These are phyloP conservation scores for Ustilago crameri DNA, from an alignment of 1,284 basidiomycete species.

Conservation along the genomic window DNA sequence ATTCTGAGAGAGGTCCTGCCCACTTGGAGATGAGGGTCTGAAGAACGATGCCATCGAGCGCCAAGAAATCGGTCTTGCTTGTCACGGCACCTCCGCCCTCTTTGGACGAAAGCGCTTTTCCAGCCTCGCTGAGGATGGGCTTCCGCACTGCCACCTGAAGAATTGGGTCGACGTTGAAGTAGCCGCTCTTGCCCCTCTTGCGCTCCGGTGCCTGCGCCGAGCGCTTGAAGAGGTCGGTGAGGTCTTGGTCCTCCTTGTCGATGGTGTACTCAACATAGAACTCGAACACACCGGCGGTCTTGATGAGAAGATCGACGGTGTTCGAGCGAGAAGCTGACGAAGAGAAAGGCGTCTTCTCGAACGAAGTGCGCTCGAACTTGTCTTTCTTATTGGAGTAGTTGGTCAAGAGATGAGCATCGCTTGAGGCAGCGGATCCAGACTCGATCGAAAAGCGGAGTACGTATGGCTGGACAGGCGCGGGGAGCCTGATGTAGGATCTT, in stretches of 20 bases:
- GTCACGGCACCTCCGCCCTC: slow-evolving; percentile 50
- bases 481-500: slow-evolving; percentile 56
- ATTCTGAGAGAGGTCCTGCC: slow-evolving; percentile 59
- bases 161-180: slow-evolving; percentile 63
- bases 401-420: slow-evolving; percentile 52
- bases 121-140: slow-evolving; percentile 43
- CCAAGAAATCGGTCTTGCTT: slow-evolving; percentile 27
- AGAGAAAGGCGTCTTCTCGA: slow-evolving; percentile 72
- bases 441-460: slow-evolving; percentile 59
- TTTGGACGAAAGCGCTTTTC: slow-evolving; percentile 23
- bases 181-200: slow-evolving; percentile 52
- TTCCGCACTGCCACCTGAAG: slow-evolving; percentile 47
- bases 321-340: slow-evolving; percentile 28
- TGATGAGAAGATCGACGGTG: slow-evolving; percentile 52
- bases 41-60: slow-evolving; percentile 58
- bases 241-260: slow-evolving; percentile 19
- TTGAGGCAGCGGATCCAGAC: slow-evolving; percentile 52
- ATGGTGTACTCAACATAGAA: slow-evolving; percentile 62
- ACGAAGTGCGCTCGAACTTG: slow-evolving; percentile 79
- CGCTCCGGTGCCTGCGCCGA: slow-evolving; percentile 11
- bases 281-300: slow-evolving; percentile 57
- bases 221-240: slow-evolving; percentile 21
- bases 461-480: slow-evolving; percentile 57
- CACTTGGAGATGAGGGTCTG: slow-evolving; percentile 64
- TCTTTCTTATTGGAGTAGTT: slow-evolving; percentile 72